Evolutionary conservation across 352 stramenopile species (phyloP).

Genomic region (Pythium scleroteichum): DNA sequence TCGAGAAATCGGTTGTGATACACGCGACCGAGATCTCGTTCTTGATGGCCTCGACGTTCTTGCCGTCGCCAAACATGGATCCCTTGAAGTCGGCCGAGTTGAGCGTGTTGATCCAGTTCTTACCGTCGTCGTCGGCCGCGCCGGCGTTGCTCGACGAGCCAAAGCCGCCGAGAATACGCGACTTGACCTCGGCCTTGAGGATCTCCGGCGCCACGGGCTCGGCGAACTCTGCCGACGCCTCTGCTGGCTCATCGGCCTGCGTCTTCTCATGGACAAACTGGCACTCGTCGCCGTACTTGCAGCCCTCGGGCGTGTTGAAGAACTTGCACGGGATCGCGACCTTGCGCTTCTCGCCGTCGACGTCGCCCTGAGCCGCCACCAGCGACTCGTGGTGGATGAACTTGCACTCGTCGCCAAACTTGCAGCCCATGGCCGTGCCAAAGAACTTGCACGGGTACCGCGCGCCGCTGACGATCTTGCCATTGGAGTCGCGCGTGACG

Average conservation of each 20-base stretch:
- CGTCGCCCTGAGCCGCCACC: constrained; percentile 15
- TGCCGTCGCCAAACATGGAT: constrained; percentile 77
- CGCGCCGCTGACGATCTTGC: constrained; percentile 61
- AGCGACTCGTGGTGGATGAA: constrained; percentile 73
- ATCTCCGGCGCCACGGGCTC: constrained; percentile 53
- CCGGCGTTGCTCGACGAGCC: constrained; percentile 76
- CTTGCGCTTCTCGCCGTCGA: constrained; percentile 39
- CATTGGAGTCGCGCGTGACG: constrained; percentile 60
- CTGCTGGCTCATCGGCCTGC: constrained; percentile 24
- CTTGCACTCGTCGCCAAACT: constrained; percentile 77
- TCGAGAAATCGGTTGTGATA: constrained; percentile 89
- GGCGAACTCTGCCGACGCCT: constrained; percentile 27
- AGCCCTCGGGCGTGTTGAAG: constrained; percentile 75
- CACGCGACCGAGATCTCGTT: constrained; percentile 62
- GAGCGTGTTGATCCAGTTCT: constrained; percentile 82
- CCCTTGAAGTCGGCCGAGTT: constrained; percentile 65
- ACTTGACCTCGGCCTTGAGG: constrained; percentile 82
- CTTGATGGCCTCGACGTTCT: constrained; percentile 61
- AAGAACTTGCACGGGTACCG: constrained; percentile 82
- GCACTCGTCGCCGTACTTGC: constrained; percentile 70
- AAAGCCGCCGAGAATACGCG: constrained; percentile 84
- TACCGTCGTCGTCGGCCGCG: constrained; percentile 79
- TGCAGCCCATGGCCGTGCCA: constrained; percentile 72
- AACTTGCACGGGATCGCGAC: constrained; percentile 75
- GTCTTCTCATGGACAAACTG: constrained; percentile 67